Evolutionary conservation across 495 filamentous ascomycete genomes (phyloP), one percentile per base, ranked within the genome.

Genomic region (Aspergillus cavernicola): DNA sequence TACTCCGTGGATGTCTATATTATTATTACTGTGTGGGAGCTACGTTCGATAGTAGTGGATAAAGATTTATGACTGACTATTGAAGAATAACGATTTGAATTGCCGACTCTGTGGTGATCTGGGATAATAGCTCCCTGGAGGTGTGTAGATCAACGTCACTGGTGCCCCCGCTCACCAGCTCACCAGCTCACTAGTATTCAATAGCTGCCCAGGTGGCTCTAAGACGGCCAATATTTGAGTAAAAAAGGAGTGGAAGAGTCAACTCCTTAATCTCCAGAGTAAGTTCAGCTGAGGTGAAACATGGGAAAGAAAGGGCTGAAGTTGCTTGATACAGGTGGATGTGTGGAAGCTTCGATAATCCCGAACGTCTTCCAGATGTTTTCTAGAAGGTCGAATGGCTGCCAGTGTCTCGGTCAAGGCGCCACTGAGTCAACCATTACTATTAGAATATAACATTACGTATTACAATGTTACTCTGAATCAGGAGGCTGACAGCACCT

Each of bases 301-400:
- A 19, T 19, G 22, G 3, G 13, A 41, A 1, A 11, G 22, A 41
- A 13, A 11, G 19, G 37, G 37, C n/a, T n/a, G n/a, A n/a, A n/a
- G n/a, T n/a, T n/a, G n/a, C n/a, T 33, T 33, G 31, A 33, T 7
- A 6, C 23, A 35, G 38, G 44, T 7, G 33, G 39, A 37, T 33
- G 50, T 35, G 55, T 55, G 49, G 58, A 64, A 64, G 50, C 55
- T 64, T 64, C 55, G 37, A 55, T 47, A 36, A 33, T 49, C 49
- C 48, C 52, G 54, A 32, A 32, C 33, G 49, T 23, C 40, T 68
- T 68, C 65, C 60, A 68, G 49, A 49, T 53, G 56, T 58, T 52
- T 68, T 68, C 65, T 68, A 68, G 65, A 68, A 68, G 49, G 15
- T 32, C 32, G 29, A 31, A 31, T n/a, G n/a, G n/a, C n/a, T n/a